Conservation (phyloP, 768 basidiomycete species). For the Galerina sulciceps region DNA sequence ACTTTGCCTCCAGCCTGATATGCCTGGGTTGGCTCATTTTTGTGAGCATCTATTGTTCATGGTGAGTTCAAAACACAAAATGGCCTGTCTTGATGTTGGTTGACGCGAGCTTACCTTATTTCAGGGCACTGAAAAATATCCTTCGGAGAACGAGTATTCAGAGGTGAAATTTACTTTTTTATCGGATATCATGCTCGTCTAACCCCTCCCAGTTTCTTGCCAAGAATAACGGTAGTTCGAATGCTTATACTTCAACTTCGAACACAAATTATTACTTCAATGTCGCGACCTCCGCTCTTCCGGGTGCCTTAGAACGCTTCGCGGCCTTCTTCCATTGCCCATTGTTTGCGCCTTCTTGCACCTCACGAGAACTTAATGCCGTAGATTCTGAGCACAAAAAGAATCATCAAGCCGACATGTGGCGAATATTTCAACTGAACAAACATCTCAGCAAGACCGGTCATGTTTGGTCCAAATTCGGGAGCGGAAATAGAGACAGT, state of each 20-base stretch:
- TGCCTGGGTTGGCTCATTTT: slow-evolving; percentile 93
- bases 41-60: slow-evolving; percentile 97
- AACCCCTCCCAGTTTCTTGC: slow-evolving; percentile 58
- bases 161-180: slow-evolving; percentile 50
- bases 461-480: slow-evolving; percentile 92
- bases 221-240: slow-evolving; percentile 84
- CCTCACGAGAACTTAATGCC: slow-evolving; percentile 88
- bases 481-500: slow-evolving; percentile 82
- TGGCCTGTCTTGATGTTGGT: background rate
- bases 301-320: slow-evolving; percentile 77
- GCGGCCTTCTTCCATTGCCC: slow-evolving; percentile 93
- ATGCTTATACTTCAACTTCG: slow-evolving; percentile 90
- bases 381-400: slow-evolving; percentile 98
- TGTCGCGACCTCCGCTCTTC: slow-evolving; percentile 65
- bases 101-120: slow-evolving; percentile 1
- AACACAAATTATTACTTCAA: slow-evolving; percentile 91
- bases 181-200: background rate
- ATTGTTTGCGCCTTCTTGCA: slow-evolving; percentile 84
- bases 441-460: slow-evolving; percentile 81
- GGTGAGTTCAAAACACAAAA: slow-evolving; percentile 49
- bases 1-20: slow-evolving; percentile 61
- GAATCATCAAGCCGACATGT: slow-evolving; percentile 88
- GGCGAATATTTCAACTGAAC: slow-evolving; percentile 95
- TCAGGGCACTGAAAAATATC: slow-evolving; percentile 83
- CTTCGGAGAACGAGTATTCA: slow-evolving; percentile 93